These are phyloP conservation scores for Fusarium sp. DNA, from an alignment of 2,329 filamentous ascomycete species.

Conservation along the genomic window DNA sequence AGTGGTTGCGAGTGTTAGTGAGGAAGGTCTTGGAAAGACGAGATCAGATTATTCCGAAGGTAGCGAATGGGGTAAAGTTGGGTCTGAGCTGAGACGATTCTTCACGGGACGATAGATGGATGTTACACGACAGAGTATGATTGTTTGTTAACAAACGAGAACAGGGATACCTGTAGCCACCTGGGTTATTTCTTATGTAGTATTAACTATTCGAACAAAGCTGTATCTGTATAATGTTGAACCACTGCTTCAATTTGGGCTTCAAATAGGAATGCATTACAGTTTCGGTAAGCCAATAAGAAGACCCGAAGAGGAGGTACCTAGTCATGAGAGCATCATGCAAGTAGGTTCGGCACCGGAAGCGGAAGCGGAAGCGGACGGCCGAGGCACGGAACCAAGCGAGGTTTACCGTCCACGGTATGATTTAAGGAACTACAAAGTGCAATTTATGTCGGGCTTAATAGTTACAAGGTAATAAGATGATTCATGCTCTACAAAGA, in stretches of 20 bases:
- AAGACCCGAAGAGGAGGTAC: slow-evolving; percentile 10
- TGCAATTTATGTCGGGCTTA: slow-evolving; percentile 4
- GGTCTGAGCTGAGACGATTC: slow-evolving; percentile 44
- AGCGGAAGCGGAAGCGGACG: slow-evolving; percentile 28
- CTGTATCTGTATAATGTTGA: background rate
- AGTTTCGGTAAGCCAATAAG: slow-evolving; percentile 3
- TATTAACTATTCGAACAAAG: background rate
- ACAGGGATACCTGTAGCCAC: background rate
- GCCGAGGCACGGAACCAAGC: slow-evolving; percentile 23
- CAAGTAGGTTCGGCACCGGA: slow-evolving; percentile 26
- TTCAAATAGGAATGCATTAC: background rate
- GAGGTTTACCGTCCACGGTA: background rate
- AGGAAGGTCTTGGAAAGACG: slow-evolving; percentile 14
- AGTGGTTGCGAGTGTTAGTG: slow-evolving; percentile 20
- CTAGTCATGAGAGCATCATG: slow-evolving; percentile 21
- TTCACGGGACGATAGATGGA: slow-evolving; percentile 38
- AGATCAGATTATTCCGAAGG: slow-evolving; percentile 10
- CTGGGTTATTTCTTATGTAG: background rate
- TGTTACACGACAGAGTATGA: background rate
- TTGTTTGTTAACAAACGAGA: background rate
- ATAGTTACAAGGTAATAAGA: background rate
- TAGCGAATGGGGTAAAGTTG: slow-evolving; percentile 40
- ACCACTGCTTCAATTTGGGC: background rate
- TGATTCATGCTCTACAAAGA: background rate
- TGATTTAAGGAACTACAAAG: background rate